Conservation (phyloP, 805 yeast genomes). For the Kodamaea hsintzibuensis region DNA sequence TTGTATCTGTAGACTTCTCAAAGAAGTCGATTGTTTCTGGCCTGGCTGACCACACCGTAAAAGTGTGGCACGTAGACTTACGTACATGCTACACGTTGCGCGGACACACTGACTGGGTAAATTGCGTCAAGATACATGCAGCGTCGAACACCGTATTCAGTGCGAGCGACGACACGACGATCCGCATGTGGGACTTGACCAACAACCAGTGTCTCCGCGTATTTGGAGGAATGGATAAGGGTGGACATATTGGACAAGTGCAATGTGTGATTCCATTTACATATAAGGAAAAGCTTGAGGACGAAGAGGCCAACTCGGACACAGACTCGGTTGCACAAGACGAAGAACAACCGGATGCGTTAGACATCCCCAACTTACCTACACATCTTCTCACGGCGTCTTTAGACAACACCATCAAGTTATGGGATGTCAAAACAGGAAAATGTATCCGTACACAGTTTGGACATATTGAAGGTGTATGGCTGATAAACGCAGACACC, state of each 20-base stretch:
- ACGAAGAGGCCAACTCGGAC: conserved; percentile 34
- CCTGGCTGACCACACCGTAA: conserved; percentile 86
- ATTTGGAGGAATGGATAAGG: conserved; percentile 70
- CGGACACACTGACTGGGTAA: conserved; percentile 93
- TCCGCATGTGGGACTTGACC: conserved; percentile 90
- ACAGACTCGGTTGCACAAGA: background rate
- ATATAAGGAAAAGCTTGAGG: conserved; percentile 58
- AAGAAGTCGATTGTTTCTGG: conserved; percentile 87
- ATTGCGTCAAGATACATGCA: conserved; percentile 82
- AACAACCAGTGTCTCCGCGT: conserved; percentile 77
- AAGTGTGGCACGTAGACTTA: conserved; percentile 95
- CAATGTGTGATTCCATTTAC: conserved; percentile 88
- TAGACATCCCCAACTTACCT: conserved; percentile 49
- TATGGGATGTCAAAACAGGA: conserved; percentile 89
- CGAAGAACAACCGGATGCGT: conserved; percentile 7
- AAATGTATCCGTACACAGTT: conserved; percentile 90
- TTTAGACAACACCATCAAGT: conserved; percentile 86
- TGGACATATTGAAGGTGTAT: conserved; percentile 97
- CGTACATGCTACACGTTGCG: conserved; percentile 89
- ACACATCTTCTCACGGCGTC: conserved; percentile 86
- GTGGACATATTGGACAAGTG: conserved; percentile 92
- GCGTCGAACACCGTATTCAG: conserved; percentile 77
- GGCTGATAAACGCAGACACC: conserved; percentile 96
- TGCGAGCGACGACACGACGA: conserved; percentile 89
- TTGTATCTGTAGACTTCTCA: conserved; percentile 78